Evolutionary conservation across 1,139 yeast genomes (phyloP), one percentile per base, ranked within the genome.

Genomic region (Sugiyamaella sp.): DNA sequence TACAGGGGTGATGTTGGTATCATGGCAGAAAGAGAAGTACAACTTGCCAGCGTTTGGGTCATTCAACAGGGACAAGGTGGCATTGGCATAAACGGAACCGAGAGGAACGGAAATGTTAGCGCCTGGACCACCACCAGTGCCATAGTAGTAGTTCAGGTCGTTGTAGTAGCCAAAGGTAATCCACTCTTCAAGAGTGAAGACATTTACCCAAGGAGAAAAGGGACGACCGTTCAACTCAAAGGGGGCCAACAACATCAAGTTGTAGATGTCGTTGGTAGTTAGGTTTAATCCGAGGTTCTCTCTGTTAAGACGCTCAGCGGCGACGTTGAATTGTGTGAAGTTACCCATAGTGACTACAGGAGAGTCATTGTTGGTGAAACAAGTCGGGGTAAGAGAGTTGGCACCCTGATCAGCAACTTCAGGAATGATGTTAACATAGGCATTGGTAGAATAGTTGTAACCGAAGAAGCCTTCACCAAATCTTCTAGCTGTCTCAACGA

Each of bases 181-280:
- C 71, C 76, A 80, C 63, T 83, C 87, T 50, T 82, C 84, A 45
- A 72, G 69, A 51, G 81, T 77, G 71, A 84, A 82, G 39, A 81
- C 69, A 29, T 74, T 71, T 63, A 84, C 79, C 65, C 82, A 76
- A 24, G 79, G 80, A n/a, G 86, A 80, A 49, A 69, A 67, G 2
- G 86, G 86, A 45, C 73, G 73, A 14, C 74, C 81, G 63, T 79
- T 80, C 54, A 82, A 69, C 63, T 84, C 89, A 60, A 73, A 83
- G 4, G 83, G 82, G 65, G 85, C 82, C 68, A 80, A 71, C 8
- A 70, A 68, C 68, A 83, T 75, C 55, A 84, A 66, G 43, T 67
- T 63, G 45, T 65, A 64, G 41, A 81, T 73, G 59, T 84, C 86
- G 5, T 60, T 51, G 4, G 67, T 60, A 3, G 77, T 73, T 39